These are phyloP conservation scores for Coemansia sp. DNA, from an alignment of 192 early-diverging fungal genomes.

Conservation along the genomic window DNA sequence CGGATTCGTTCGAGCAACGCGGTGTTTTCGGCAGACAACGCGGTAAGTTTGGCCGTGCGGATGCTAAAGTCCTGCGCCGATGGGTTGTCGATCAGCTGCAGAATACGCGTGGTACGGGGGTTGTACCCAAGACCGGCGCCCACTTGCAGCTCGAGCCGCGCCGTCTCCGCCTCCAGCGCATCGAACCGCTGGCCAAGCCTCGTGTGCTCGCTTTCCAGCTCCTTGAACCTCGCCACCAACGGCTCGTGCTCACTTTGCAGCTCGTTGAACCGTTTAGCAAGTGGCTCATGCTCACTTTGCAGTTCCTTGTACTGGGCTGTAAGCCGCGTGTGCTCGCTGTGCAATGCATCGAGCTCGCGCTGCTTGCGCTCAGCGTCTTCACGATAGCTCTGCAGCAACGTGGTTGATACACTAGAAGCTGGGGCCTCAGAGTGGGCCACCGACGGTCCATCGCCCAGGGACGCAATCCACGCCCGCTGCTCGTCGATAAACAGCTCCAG, in stretches of 20 bases:
- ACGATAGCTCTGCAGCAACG: conserved; percentile 29
- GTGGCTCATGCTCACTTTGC: conserved; percentile 8
- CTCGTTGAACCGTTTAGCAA: conserved; percentile 3
- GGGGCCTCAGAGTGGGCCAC: too few species aligned
- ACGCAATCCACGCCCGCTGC: conserved; percentile 50
- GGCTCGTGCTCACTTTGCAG: conserved; percentile 8
- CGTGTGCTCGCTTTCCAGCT: conserved; percentile 5
- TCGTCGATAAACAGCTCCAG: conserved; percentile 66
- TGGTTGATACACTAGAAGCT: neutral
- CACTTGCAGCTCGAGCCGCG: conserved; percentile 61
- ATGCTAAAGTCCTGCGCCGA: conserved; percentile 65
- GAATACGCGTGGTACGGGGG: conserved; percentile 59
- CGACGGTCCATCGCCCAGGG: neutral
- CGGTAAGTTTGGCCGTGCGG: conserved; percentile 67
- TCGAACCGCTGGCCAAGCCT: conserved; percentile 23
- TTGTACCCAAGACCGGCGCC: conserved; percentile 65
- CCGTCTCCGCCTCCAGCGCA: conserved; percentile 57
- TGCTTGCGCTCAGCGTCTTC: conserved; percentile 27
- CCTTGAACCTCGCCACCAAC: neutral
- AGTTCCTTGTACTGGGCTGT: conserved; percentile 3
- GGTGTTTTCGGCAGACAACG: conserved; percentile 69
- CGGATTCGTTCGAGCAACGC: conserved; percentile 56
- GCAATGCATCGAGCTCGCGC: conserved; percentile 14
- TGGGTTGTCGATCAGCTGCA: conserved; percentile 78
- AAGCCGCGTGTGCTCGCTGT: conserved; percentile 10